A percentile compares a stretch with the other conserved stretches of the same genome.
phyloP scores from a whole-genome alignment of 2,329 filamentous ascomycete species.

The Herpomyces periplanetae region DNA sequence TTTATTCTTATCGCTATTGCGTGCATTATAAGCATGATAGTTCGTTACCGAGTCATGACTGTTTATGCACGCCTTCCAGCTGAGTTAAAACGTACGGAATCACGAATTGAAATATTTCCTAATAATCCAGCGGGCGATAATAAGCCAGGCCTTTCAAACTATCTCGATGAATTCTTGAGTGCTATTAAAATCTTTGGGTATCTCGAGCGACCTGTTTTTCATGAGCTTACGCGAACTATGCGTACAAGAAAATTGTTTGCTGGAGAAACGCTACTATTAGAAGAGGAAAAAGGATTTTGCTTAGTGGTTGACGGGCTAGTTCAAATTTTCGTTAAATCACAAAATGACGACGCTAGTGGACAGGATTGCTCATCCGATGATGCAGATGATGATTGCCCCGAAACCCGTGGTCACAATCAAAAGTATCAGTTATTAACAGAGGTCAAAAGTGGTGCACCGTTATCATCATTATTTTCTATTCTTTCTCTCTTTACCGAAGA shows the following conservation, averaged over 20 bases:
- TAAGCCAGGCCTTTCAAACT: slow-evolving; percentile 74
- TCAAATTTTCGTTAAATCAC: slow-evolving; percentile 90
- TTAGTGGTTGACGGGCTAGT: slow-evolving; percentile 82
- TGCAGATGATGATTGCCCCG: slow-evolving; percentile 14
- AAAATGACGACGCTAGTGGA: slow-evolving; percentile 15
- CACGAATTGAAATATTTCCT: slow-evolving; percentile 72
- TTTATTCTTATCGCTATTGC: slow-evolving; percentile 34
- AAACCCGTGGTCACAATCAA: slow-evolving; percentile 28
- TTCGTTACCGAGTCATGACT: slow-evolving; percentile 76
- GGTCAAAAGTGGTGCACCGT: slow-evolving; percentile 83
- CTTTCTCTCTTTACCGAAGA: slow-evolving; percentile 89
- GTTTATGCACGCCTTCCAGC: slow-evolving; percentile 82
- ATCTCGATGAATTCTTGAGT: slow-evolving; percentile 83
- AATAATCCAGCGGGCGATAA: slow-evolving; percentile 59
- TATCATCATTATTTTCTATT: slow-evolving; percentile 94
- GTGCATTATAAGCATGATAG: slow-evolving; percentile 65
- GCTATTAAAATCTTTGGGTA: slow-evolving; percentile 98
- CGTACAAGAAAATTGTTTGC: slow-evolving; percentile 86
- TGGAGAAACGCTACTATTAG: slow-evolving; percentile 66
- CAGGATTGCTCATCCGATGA: slow-evolving; percentile 7
- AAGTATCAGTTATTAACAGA: slow-evolving; percentile 83
- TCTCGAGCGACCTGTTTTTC: slow-evolving; percentile 74
- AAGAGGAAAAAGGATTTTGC: slow-evolving; percentile 94
- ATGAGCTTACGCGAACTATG: slow-evolving; percentile 89
- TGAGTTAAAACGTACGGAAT: slow-evolving; percentile 79